phyloP scores from a whole-genome alignment of 805 yeast species.

The Metschnikowia cubensis region DNA sequence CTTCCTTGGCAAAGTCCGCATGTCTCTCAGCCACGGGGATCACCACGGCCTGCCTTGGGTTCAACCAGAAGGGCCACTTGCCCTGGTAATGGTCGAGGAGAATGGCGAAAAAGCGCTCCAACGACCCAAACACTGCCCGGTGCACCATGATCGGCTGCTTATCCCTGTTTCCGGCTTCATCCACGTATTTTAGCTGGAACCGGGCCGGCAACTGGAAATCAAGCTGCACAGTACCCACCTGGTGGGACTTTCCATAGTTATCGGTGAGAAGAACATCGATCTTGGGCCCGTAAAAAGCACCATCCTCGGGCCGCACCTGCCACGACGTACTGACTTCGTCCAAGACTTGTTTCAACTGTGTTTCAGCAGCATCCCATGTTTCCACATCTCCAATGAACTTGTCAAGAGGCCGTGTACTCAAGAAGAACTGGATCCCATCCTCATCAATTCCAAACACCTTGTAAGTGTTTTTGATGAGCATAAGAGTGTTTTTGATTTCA shows the following conservation, averaged over 20 bases:
- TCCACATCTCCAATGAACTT: conserved; percentile 69
- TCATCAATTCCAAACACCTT: conserved; percentile 56
- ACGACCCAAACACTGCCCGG: conserved; percentile 91
- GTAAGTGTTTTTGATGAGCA: conserved; percentile 73
- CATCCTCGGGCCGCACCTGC: conserved; percentile 86
- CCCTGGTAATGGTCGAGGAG: conserved; percentile 87
- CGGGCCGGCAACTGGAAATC: conserved; percentile 92
- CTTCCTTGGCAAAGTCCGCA: conserved; percentile 46
- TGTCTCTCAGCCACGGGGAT: conserved; percentile 74
- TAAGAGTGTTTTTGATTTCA: conserved; percentile 71
- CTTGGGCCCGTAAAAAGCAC: conserved; percentile 96
- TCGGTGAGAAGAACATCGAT: conserved; percentile 84
- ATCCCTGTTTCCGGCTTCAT: conserved; percentile 44
- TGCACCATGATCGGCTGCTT: conserved; percentile 91
- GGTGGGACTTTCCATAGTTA: conserved; percentile 76
- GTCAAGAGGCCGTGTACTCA: conserved; percentile 81
- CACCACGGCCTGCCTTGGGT: conserved; percentile 83
- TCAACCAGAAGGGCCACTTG: conserved; percentile 97
- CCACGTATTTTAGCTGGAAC: conserved; percentile 67
- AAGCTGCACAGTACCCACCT: conserved; percentile 91
- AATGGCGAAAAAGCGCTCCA: conserved; percentile 89
- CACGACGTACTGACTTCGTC: conserved; percentile 53
- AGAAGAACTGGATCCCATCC: conserved; percentile 51
- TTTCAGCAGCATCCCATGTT: conserved; percentile 85
- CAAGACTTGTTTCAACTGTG: conserved; percentile 56